Conservation (phyloP, 2,329 filamentous ascomycete species). For the Colletotrichum nymphaeae region DNA sequence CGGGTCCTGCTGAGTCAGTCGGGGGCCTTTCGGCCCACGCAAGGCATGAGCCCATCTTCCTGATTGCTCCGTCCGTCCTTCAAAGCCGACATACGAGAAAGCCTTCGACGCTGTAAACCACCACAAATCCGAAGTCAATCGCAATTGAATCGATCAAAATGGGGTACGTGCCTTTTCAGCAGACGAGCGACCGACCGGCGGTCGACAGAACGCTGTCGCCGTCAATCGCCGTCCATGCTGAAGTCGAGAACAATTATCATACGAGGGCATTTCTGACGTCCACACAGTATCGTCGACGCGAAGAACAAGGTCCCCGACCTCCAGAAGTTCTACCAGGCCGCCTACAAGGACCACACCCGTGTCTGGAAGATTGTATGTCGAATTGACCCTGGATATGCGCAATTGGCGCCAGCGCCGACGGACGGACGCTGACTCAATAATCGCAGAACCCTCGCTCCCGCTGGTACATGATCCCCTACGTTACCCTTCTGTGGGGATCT, state of each 20-base stretch:
- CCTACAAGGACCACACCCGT: conserved; percentile 75
- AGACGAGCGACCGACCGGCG: background rate
- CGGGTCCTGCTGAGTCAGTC: conserved; percentile 27
- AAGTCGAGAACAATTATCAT: conserved; percentile 9
- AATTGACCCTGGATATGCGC: background rate
- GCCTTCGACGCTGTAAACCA: conserved; percentile 35
- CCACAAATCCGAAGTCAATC: conserved; percentile 39
- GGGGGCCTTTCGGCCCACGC: conserved; percentile 14
- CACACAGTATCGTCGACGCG: conserved; percentile 71
- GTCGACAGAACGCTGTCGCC: background rate
- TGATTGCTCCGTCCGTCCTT: conserved; percentile 39
- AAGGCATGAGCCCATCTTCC: conserved; percentile 31
- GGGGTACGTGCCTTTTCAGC: conserved; percentile 48
- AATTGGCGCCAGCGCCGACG: background rate
- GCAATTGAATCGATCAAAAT: conserved; percentile 49
- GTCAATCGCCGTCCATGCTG: conserved; percentile 39
- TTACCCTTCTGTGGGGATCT: conserved; percentile 71
- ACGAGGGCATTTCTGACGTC: conserved; percentile 44
- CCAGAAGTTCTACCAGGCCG: conserved; percentile 80
- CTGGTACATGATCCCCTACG: conserved; percentile 75
- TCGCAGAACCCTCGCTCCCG: conserved; percentile 73
- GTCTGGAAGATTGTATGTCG: conserved; percentile 82
- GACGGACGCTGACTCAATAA: conserved; percentile 20
- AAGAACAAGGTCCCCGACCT: conserved; percentile 81
- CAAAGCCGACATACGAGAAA: conserved; percentile 41